Percentiles rank a stretch among this genome's conserved stretches.
Evolutionary conservation across 148 eudicot species (phyloP).

Genomic region (Fallopia convolvulus): DNA sequence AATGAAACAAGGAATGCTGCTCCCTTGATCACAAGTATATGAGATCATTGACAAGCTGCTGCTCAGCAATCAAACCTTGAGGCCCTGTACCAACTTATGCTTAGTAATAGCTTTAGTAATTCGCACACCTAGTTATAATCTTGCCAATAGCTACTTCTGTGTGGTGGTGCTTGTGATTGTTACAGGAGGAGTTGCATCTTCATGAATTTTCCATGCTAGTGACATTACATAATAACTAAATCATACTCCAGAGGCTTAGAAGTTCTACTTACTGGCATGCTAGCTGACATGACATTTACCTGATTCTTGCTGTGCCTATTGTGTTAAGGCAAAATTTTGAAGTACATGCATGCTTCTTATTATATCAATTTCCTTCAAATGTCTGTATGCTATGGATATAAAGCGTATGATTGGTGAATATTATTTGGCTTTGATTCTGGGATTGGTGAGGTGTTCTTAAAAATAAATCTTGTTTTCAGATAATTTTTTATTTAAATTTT

Average conservation of each 20-base stretch:
- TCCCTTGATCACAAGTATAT: not conserved
- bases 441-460: not conserved
- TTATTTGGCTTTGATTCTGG: not conserved
- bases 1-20: not conserved
- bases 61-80: not conserved
- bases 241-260: not conserved
- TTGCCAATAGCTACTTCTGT: not conserved
- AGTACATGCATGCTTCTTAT: not conserved
- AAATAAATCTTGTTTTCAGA: not conserved
- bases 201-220: not conserved
- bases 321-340: not conserved
- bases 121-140: not conserved
- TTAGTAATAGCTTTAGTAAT: not conserved
- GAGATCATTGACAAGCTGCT: not conserved
- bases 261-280: not conserved
- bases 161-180: not conserved
- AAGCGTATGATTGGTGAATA: too few relatives aligned
- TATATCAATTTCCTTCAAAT: too few relatives aligned
- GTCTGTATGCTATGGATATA: too few relatives aligned
- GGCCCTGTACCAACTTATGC: not conserved
- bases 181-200: not conserved
- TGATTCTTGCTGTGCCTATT: not conserved
- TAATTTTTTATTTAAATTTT: not conserved
- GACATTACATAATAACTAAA: not conserved
- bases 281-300: not conserved